Evolutionary conservation across 163 green algal species (phyloP).

Genomic region (Scenedesmus sp.): DNA sequence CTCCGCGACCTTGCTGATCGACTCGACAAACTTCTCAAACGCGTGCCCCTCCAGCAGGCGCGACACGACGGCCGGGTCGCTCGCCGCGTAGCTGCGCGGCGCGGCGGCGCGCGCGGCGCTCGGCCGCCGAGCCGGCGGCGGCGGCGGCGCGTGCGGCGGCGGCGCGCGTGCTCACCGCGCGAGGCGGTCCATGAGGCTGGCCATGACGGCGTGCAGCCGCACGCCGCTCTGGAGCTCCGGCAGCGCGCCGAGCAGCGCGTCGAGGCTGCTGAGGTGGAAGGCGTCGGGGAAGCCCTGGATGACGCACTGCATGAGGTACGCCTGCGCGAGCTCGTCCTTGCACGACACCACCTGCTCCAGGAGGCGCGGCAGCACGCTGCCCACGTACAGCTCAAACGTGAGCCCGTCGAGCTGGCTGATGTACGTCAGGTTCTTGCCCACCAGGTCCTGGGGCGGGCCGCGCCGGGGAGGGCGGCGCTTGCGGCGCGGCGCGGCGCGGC

Average conservation of each 20-base stretch:
- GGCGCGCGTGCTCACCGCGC: constrained; percentile 57
- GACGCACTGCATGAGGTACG: constrained; percentile 98
- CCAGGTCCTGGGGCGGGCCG: constrained; percentile 79
- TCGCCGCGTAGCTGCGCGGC: constrained; percentile 57
- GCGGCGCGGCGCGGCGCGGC: too few species aligned
- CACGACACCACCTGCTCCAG: constrained; percentile 89
- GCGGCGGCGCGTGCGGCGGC: background rate
- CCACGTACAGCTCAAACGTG: constrained; percentile 85
- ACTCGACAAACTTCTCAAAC: constrained; percentile 72
- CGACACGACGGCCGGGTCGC: constrained; percentile 57
- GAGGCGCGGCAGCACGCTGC: constrained; percentile 65
- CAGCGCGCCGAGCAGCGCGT: constrained; percentile 83
- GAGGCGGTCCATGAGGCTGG: constrained; percentile 78
- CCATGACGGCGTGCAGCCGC: constrained; percentile 60
- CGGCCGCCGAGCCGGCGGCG: background rate
- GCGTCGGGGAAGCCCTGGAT: constrained; percentile 92
- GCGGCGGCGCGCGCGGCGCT: too few species aligned
- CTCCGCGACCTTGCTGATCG: constrained; percentile 61
- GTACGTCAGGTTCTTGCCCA: constrained; percentile 98
- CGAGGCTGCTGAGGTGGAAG: constrained; percentile 94
- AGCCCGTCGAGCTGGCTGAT: constrained; percentile 95
- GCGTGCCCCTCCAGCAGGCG: constrained; percentile 65
- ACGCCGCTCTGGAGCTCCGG: constrained; percentile 89
- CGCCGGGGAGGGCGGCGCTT: too few species aligned
- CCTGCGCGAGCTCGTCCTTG: constrained; percentile 97